phyloP scores from a whole-genome alignment of 106 monocot species.

The Acorus calamus region DNA sequence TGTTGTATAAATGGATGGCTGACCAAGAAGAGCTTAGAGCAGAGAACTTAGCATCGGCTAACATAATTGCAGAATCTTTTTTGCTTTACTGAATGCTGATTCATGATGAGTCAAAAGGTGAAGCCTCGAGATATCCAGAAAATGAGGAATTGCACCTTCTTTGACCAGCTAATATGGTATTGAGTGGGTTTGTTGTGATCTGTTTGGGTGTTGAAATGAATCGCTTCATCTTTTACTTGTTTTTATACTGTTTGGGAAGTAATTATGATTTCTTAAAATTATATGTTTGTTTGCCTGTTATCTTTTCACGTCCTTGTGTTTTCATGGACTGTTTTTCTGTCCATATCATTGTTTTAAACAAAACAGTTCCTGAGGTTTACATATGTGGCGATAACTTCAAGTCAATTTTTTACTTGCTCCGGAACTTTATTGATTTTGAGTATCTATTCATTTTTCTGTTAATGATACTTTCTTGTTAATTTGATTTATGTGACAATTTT shows the following conservation, averaged over 20 bases:
- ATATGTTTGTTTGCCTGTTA: no score
- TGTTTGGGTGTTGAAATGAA: conserved; percentile 7
- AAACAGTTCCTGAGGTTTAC: no score
- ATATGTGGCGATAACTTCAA: no score
- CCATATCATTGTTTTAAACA: no score
- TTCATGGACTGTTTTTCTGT: no score
- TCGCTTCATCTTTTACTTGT: not conserved
- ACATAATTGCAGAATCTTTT: conserved; percentile 19
- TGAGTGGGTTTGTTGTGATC: conserved; percentile 3
- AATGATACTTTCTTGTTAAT: no score
- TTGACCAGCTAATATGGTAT: conserved; percentile 15
- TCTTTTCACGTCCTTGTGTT: no score
- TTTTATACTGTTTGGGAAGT: not conserved
- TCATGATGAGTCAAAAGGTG: conserved; percentile 26
- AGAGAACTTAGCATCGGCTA: conserved; percentile 5
- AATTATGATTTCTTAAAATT: not conserved
- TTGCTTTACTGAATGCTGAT: conserved; percentile 8
- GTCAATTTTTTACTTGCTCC: no score
- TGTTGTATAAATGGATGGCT: no score
- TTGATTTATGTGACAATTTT: no score
- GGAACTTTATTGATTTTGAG: no score
- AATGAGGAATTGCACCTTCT: conserved; percentile 9
- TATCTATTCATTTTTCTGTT: no score
- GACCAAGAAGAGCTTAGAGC: not conserved
- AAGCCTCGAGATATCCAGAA: conserved; percentile 17